Conservation (phyloP, 208 protist genomes). For the Acanthamoeba triangularis region DNA sequence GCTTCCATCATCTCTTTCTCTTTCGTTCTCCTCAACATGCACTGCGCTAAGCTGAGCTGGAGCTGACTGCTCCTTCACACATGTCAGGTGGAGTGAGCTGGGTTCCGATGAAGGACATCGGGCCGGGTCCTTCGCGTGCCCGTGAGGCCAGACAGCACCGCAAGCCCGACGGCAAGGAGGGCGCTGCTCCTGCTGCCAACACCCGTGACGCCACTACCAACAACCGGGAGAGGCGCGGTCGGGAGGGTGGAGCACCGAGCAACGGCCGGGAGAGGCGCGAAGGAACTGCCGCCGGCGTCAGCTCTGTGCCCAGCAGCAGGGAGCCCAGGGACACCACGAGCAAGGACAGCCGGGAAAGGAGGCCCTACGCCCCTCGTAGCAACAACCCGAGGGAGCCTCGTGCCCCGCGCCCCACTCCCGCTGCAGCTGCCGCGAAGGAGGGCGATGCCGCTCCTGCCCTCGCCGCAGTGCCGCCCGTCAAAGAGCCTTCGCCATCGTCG, state of each 20-base stretch:
- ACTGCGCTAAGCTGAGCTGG: too few relatives aligned
- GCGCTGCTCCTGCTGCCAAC: neutral
- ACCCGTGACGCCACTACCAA: neutral
- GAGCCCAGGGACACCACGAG: neutral
- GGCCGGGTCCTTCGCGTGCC: neutral
- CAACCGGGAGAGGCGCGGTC: conserved; percentile 8
- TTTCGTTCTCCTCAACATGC: neutral
- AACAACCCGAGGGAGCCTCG: neutral
- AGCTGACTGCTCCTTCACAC: neutral
- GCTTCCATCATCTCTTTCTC: neutral
- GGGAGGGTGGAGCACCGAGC: neutral
- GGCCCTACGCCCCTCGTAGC: neutral
- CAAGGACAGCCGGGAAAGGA: neutral
- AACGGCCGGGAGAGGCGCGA: neutral
- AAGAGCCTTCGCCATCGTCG: neutral
- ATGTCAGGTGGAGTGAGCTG: neutral
- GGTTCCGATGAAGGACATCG: conserved; percentile 21
- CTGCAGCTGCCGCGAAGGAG: neutral
- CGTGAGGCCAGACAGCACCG: neutral
- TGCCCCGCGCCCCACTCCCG: neutral
- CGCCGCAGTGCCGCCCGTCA: neutral
- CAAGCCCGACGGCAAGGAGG: neutral
- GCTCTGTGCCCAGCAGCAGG: neutral
- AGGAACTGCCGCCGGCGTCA: neutral
- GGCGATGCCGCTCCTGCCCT: neutral